Evolutionary conservation across 2,329 filamentous ascomycete genomes (phyloP).

Genomic region (Fusarium annulatum): DNA sequence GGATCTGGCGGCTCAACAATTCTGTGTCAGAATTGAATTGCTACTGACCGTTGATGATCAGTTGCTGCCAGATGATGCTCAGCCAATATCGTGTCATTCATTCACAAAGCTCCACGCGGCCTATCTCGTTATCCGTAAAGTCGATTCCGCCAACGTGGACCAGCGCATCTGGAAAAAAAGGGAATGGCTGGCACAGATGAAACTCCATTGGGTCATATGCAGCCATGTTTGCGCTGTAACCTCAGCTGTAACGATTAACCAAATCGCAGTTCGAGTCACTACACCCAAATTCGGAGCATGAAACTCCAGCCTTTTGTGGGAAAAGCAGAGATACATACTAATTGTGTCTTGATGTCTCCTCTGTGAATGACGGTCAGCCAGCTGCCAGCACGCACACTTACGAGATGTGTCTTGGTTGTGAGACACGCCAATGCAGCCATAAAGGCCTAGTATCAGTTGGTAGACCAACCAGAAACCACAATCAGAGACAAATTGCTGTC

Average conservation of each 20-base stretch:
- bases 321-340: neutral
- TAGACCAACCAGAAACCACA: neutral
- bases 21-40: neutral
- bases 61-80: conserved; percentile 3
- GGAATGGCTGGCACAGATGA: conserved; percentile 3
- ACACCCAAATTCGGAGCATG: conserved; percentile 29
- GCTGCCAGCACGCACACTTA: conserved; percentile 13
- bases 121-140: neutral
- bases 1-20: conserved; percentile 43
- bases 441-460: conserved; percentile 1
- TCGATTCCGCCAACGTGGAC: conserved; percentile 14
- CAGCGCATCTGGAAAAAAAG: conserved; percentile 9
- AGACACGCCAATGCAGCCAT: conserved; percentile 30
- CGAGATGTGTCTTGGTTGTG: conserved; percentile 17
- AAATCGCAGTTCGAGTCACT: conserved; percentile 17
- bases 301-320: conserved; percentile 25
- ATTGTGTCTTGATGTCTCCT: neutral
- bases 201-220: conserved; percentile 1
- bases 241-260: conserved; percentile 3
- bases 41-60: conserved; percentile 5
- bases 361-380: neutral
- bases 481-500: conserved; percentile 16
- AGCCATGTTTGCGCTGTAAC: conserved; percentile 15
- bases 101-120: conserved; percentile 23
- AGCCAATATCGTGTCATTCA: neutral